phyloP scores from a whole-genome alignment of 1,284 basidiomycete species.

The Sanguinoderma infundibulare region DNA sequence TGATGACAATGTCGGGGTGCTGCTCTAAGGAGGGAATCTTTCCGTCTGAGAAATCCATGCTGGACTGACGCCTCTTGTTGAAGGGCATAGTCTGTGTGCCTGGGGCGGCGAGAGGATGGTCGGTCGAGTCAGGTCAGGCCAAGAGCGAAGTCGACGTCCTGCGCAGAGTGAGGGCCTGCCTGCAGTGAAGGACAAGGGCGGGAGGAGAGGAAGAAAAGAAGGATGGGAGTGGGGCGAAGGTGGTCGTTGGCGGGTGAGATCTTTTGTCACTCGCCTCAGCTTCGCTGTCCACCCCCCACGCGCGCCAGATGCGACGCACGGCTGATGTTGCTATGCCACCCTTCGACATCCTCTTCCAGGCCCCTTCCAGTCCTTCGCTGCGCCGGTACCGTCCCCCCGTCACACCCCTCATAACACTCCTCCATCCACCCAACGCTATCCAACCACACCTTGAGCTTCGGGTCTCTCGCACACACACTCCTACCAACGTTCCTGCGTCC shows the following conservation, averaged over 20 bases:
- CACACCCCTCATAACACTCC: neutral
- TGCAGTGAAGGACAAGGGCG: slow-evolving; percentile 43
- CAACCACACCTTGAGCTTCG: no score
- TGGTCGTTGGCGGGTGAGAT: slow-evolving; percentile 17
- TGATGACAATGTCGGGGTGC: slow-evolving; percentile 52
- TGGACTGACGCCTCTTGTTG: slow-evolving; percentile 55
- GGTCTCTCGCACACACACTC: neutral
- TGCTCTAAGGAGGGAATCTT: slow-evolving; percentile 52
- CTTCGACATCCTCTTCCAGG: neutral
- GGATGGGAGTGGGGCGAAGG: slow-evolving; percentile 19
- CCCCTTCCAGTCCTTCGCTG: neutral
- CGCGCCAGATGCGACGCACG: slow-evolving; percentile 7
- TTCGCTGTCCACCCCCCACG: neutral
- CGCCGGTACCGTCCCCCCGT: neutral
- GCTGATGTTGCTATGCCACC: slow-evolving; percentile 9
- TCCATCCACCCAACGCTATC: no score
- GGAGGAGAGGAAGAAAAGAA: slow-evolving; percentile 24
- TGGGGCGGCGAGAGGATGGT: slow-evolving; percentile 6
- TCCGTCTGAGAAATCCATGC: slow-evolving; percentile 75
- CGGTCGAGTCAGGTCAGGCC: slow-evolving; percentile 20
- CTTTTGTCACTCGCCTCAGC: slow-evolving; percentile 23
- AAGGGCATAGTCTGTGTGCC: slow-evolving; percentile 22
- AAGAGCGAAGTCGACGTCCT: slow-evolving; percentile 39
- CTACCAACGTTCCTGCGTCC: neutral
- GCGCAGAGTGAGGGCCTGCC: slow-evolving; percentile 52